A percentile compares a stretch with the other conserved stretches of the same genome.
phyloP scores from a whole-genome alignment of 768 basidiomycete genomes.

The Russula abietina region DNA sequence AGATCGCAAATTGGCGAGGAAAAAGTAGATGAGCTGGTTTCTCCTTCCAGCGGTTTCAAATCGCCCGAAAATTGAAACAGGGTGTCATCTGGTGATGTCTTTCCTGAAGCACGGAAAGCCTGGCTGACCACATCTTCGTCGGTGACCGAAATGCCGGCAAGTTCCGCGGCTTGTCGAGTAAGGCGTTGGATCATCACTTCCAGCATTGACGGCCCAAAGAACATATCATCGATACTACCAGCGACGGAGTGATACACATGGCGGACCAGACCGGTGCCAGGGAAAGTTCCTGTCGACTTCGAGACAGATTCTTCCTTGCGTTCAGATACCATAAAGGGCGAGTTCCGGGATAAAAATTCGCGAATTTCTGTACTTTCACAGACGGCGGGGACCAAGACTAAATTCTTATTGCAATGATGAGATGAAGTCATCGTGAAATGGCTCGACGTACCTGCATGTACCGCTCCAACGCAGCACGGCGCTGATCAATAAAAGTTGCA shows the following conservation, averaged over 20 bases:
- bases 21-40: constrained; percentile 83
- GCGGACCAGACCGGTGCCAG: constrained; percentile 72
- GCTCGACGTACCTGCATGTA: constrained; percentile 71
- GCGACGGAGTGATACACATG: constrained; percentile 88
- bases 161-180: constrained; percentile 83
- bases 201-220: constrained; percentile 92
- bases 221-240: constrained; percentile 94
- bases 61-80: constrained; percentile 70
- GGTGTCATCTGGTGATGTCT: constrained; percentile 58
- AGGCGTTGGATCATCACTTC: constrained; percentile 92
- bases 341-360: constrained; percentile 81
- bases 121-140: constrained; percentile 84
- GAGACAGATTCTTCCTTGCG: constrained; percentile 27
- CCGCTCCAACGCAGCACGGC: constrained; percentile 74
- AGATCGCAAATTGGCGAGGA: constrained; percentile 93
- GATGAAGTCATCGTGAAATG: background rate
- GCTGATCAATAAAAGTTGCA: constrained; percentile 78
- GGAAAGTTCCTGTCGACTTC: constrained; percentile 46
- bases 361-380: constrained; percentile 81
- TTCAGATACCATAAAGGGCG: constrained; percentile 67
- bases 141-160: constrained; percentile 73
- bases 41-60: constrained; percentile 76
- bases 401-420: constrained; percentile 41
- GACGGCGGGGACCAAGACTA: constrained; percentile 65
- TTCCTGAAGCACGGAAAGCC: constrained; percentile 66